A percentile compares a stretch with the other conserved stretches of the same genome.
phyloP scores from a whole-genome alignment of 352 stramenopile genomes.

The Globisporangium orthogonon region DNA sequence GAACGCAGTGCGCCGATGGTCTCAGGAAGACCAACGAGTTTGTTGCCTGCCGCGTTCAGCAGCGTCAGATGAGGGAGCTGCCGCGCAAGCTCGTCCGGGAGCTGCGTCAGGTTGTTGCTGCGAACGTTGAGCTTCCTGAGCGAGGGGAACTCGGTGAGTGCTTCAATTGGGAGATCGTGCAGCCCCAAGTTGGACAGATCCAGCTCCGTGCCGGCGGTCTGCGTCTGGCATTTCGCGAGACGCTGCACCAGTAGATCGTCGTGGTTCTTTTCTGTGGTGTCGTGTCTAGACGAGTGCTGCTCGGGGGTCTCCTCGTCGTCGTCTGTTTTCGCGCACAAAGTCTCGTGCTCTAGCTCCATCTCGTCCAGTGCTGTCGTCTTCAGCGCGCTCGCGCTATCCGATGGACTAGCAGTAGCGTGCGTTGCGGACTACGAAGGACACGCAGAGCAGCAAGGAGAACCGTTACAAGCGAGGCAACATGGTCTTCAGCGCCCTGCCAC shows the following conservation, averaged over 20 bases:
- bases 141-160: conserved; percentile 26
- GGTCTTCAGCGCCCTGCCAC: no score
- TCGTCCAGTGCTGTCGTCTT: no score
- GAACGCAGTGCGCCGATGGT: conserved; percentile 23
- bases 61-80: conserved; percentile 30
- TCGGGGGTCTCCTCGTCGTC: background rate
- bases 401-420: no score
- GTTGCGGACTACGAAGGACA: no score
- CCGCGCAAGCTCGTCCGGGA: conserved; percentile 27
- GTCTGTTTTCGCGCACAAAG: background rate
- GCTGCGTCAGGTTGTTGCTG: conserved; percentile 25
- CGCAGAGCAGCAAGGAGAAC: no score
- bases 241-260: conserved; percentile 5
- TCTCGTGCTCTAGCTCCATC: no score
- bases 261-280: background rate
- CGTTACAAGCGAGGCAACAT: no score
- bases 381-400: no score
- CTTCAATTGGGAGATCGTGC: conserved; percentile 23
- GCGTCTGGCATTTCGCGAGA: conserved; percentile 13
- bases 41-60: conserved; percentile 38
- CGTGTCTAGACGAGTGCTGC: background rate
- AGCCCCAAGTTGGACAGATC: conserved; percentile 44
- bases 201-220: conserved; percentile 30
- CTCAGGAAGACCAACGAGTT: conserved; percentile 24
- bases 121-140: conserved; percentile 44